Conservation (phyloP, 2,329 filamentous ascomycete genomes). For the Pseudonectria buxi region DNA sequence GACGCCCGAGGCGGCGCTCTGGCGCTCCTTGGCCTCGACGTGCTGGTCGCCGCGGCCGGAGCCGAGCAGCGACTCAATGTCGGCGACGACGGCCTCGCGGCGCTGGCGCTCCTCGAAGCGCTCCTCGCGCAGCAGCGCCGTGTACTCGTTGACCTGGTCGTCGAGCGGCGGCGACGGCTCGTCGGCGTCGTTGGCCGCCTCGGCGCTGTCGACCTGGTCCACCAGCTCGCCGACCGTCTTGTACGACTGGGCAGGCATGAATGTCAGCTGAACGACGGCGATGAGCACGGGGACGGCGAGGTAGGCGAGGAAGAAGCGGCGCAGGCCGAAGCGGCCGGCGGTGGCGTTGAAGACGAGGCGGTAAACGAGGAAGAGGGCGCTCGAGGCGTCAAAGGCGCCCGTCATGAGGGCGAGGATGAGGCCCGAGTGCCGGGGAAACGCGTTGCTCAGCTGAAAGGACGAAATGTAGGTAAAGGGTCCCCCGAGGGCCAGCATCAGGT, state of each 20-base stretch:
- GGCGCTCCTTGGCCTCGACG: conserved; percentile 59
- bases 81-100: conserved; percentile 56
- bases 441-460: conserved; percentile 78
- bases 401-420: conserved; percentile 75
- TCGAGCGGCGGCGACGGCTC: conserved; percentile 30
- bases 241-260: conserved; percentile 72
- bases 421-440: conserved; percentile 70
- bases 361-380: conserved; percentile 70
- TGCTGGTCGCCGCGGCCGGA: conserved; percentile 55
- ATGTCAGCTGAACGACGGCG: conserved; percentile 55
- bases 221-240: conserved; percentile 82
- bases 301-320: conserved; percentile 66
- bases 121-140: conserved; percentile 47
- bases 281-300: conserved; percentile 64
- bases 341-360: conserved; percentile 61
- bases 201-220: conserved; percentile 56
- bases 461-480: conserved; percentile 79
- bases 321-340: conserved; percentile 48
- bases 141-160: conserved; percentile 54
- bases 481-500: conserved; percentile 69
- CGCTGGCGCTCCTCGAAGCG: conserved; percentile 53
- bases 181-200: conserved; percentile 25
- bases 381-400: conserved; percentile 77
- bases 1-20: conserved; percentile 66
- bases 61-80: conserved; percentile 69